Evolutionary conservation across 306 rosid genomes (phyloP).

Genomic region (Rosa multiflora): DNA sequence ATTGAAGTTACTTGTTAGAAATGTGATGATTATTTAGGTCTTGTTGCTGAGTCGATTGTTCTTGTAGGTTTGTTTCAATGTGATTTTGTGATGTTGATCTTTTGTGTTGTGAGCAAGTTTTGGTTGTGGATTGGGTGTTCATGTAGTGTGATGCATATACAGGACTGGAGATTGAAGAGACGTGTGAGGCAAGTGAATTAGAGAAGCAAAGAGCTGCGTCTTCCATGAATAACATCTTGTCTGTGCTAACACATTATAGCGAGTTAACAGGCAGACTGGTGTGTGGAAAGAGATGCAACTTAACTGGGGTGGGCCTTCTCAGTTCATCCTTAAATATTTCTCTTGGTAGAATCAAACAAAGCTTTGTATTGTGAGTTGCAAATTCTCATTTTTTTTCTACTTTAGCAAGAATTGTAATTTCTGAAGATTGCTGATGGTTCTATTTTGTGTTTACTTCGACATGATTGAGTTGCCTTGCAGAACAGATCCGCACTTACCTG

Average conservation of each 20-base stretch:
- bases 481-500: constrained; percentile 71
- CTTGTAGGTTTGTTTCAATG: constrained; percentile 14
- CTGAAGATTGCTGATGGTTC: constrained; percentile 32
- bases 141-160: constrained; percentile 24
- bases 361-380: constrained; percentile 99
- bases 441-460: constrained; percentile 28
- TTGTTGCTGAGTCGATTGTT: background rate
- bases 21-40: no score
- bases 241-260: constrained; percentile 77
- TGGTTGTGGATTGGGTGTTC: constrained; percentile 21
- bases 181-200: constrained; percentile 71
- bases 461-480: constrained; percentile 54
- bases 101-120: constrained; percentile 8
- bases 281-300: constrained; percentile 68
- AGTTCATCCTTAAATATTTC: constrained; percentile 86
- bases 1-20: background rate
- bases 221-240: constrained; percentile 62
- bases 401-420: constrained; percentile 26
- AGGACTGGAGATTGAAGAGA: constrained; percentile 62
- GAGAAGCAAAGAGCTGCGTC: constrained; percentile 64
- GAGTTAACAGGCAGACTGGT: constrained; percentile 71
- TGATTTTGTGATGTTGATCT: background rate
- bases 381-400: constrained; percentile 45
- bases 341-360: constrained; percentile 99
- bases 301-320: constrained; percentile 58